Base-by-base conservation (phyloP, 192 early-diverging fungal species). In the Entomortierella parvispora region DNA sequence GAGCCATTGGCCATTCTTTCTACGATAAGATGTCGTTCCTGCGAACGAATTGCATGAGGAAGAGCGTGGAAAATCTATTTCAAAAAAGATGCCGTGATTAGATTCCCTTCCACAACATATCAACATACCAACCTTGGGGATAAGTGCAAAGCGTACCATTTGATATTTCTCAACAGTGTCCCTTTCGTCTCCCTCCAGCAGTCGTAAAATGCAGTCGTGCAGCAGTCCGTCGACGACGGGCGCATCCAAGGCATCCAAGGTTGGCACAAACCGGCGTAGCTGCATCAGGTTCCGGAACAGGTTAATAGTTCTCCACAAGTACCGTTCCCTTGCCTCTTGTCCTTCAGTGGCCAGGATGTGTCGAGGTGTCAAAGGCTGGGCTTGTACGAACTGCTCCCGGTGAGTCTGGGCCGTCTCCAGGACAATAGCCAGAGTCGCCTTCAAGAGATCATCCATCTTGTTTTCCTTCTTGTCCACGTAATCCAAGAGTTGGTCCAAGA, bases 401-500 rank as follows among this genome's bases (percentile, higher is more conserved):
- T 77, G 74, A 0, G 47, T 47, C n/a, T 68, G 49, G 7, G 66
- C 74, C 1, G 74, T 68, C 47, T 62, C 22, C 20, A 68, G 28
- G 40, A 77, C 58, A 4, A 33, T 44, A 29, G 62, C 32, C 6
- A 55, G 54, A 9, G 66, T 62, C 1, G 54, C 58, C 49, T 68
- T 68, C 7, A 77, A 14, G 1, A 77, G 74, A 29, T 77, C 52
- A 4, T 63, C 74, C 74, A 77, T 77, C 53, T 68, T 77, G 55
- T 40, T 68, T n/a, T 68, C 56, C 58, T 62, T 58, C 33, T 77
- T 77, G 42, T 77, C 74, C 17, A 77, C 74, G 54, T 77, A 68
- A 40, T 77, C 74, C 61, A 77, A 34, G 14, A 77, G 29, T 26
- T 77, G 65, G n/a, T 77, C 74, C 23, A 77, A 17, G 14, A 68